Conservation (phyloP, 1,139 yeast genomes). For the Blastobotrys arbuscula region DNA sequence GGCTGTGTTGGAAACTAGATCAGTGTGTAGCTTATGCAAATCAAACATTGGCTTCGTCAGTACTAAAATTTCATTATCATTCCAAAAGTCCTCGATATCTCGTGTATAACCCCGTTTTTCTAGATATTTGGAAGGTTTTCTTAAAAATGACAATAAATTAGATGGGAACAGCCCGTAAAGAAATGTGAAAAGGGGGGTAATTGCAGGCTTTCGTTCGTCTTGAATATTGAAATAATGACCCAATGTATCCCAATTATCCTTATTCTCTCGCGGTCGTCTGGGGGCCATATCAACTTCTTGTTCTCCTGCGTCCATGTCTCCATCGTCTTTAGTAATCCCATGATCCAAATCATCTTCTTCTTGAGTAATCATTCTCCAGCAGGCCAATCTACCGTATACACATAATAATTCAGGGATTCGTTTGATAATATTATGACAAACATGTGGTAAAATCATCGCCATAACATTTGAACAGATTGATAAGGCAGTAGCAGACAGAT, state of each 20-base stretch:
- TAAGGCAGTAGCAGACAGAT: conserved; percentile 41
- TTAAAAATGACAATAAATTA: conserved; percentile 43
- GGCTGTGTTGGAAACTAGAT: conserved; percentile 36
- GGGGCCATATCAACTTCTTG: not conserved
- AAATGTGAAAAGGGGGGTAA: conserved; percentile 39
- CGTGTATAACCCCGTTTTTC: conserved; percentile 19
- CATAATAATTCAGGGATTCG: conserved; percentile 43
- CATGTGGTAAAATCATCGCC: conserved; percentile 53
- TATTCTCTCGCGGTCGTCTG: conserved; percentile 5
- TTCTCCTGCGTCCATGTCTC: conserved; percentile 8
- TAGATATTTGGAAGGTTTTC: conserved; percentile 39
- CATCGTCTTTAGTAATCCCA: conserved; percentile 11
- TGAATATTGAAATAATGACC: conserved; percentile 22
- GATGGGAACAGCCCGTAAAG: conserved; percentile 60
- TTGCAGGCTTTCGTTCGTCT: conserved; percentile 23
- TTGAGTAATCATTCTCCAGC: conserved; percentile 32
- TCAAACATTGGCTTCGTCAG: conserved; percentile 30
- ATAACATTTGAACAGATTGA: conserved; percentile 42
- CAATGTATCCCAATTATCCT: conserved; percentile 33
- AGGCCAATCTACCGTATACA: conserved; percentile 43
- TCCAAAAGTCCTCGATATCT: conserved; percentile 31
- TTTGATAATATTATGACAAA: conserved; percentile 37
- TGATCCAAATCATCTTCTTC: conserved; percentile 16
- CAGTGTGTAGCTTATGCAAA: conserved; percentile 46
- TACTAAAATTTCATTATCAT: conserved; percentile 31